Evolutionary conservation across 2,329 filamentous ascomycete species (phyloP).

Genomic region (Arthrobotrys iridis): DNA sequence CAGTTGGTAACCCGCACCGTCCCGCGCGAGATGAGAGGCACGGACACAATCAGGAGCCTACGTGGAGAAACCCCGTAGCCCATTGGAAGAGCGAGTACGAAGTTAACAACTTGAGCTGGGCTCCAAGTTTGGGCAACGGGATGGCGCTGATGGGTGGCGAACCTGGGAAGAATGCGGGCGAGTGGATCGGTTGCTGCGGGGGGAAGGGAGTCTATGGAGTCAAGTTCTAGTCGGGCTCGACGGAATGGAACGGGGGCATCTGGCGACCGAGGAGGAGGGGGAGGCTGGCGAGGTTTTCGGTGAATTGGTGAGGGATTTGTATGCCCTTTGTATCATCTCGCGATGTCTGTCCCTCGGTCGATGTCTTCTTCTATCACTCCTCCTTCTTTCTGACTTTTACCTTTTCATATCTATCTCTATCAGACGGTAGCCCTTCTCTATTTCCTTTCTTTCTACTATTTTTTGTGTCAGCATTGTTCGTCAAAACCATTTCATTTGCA

Average conservation of each 20-base stretch:
- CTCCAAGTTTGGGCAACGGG: constrained; percentile 73
- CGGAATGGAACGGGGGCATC: constrained; percentile 1
- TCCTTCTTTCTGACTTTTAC: background rate
- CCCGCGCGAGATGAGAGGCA: constrained; percentile 58
- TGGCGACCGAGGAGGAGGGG: background rate
- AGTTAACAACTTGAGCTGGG: constrained; percentile 85
- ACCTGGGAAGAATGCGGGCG: constrained; percentile 44
- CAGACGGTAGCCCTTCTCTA: constrained; percentile 1
- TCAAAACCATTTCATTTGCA: constrained; percentile 43
- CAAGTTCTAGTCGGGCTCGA: constrained; percentile 51
- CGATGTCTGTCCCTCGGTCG: background rate
- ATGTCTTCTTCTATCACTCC: background rate
- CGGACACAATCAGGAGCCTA: constrained; percentile 59
- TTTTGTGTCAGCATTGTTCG: constrained; percentile 11
- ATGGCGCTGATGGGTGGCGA: constrained; percentile 53
- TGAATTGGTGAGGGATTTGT: background rate
- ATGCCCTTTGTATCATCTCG: background rate
- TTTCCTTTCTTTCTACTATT: background rate
- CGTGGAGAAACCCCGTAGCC: constrained; percentile 71
- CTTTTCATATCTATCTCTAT: background rate
- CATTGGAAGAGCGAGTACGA: constrained; percentile 89
- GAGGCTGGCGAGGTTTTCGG: background rate
- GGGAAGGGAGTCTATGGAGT: constrained; percentile 50
- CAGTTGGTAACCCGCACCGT: constrained; percentile 61
- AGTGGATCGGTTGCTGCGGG: constrained; percentile 50